Conservation (phyloP, 176 grass and related monocot species). For the Thalia dealbata region DNA sequence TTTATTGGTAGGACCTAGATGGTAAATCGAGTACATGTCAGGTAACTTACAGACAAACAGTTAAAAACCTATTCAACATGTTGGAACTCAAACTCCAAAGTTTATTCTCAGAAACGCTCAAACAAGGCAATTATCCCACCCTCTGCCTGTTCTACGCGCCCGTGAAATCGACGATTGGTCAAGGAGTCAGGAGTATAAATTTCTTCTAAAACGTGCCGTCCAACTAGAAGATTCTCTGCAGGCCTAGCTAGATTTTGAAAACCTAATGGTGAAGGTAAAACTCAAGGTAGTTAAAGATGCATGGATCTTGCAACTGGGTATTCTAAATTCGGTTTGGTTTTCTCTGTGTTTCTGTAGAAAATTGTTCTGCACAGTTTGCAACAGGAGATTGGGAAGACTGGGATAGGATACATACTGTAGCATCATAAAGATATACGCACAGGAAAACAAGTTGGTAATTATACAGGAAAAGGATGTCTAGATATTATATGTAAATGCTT, state of each 20-base stretch:
- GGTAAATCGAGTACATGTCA: not conserved
- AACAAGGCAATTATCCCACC: constrained; percentile 74
- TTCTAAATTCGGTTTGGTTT: not conserved
- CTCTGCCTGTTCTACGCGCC: constrained; percentile 74
- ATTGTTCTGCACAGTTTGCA: not conserved
- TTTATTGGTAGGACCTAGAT: not conserved
- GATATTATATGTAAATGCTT: too few relatives aligned
- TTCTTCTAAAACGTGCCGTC: constrained; percentile 21
- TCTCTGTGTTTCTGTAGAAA: not conserved
- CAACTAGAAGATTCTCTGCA: constrained; percentile 8
- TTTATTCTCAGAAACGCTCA: constrained; percentile 63
- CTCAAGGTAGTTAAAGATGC: not conserved
- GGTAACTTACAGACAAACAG: not conserved
- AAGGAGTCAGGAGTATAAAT: constrained; percentile 56
- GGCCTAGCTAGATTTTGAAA: not conserved
- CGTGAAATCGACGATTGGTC: constrained; percentile 84
- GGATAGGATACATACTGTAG: not conserved
- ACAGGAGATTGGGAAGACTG: not conserved
- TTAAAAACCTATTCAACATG: too few relatives aligned
- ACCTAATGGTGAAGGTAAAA: not conserved
- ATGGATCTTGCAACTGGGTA: not conserved
- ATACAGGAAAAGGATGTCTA: not conserved
- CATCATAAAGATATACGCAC: not conserved
- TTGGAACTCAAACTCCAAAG: not conserved
- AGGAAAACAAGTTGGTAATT: not conserved